Conservation (phyloP, 2,329 filamentous ascomycete genomes). For the Gnomoniopsis smithogilvyi region DNA sequence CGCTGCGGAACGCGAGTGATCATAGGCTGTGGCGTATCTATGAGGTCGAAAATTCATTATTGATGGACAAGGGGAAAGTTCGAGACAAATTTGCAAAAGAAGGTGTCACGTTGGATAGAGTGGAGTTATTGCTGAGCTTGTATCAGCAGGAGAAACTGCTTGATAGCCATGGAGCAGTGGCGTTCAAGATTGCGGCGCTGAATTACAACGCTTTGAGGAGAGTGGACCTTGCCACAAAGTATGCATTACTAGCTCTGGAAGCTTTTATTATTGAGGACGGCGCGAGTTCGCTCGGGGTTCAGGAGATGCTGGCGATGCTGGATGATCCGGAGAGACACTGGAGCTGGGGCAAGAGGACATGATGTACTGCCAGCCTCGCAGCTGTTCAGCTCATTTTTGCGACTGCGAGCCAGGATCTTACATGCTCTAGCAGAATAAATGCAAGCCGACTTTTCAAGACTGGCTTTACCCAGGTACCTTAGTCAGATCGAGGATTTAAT, state of each 20-base stretch:
- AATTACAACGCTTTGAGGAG: slow-evolving; percentile 33
- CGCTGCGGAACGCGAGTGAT: slow-evolving; percentile 27
- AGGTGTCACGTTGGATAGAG: slow-evolving; percentile 22
- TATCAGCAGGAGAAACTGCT: slow-evolving; percentile 33
- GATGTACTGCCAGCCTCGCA: too few species aligned
- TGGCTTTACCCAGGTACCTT: too few species aligned
- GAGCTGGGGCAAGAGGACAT: slow-evolving; percentile 5
- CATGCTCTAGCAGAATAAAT: too few species aligned
- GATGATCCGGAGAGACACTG: slow-evolving; percentile 23
- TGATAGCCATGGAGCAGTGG: slow-evolving; percentile 34
- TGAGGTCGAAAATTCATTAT: slow-evolving; percentile 26
- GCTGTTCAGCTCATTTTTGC: too few species aligned
- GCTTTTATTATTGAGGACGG: slow-evolving; percentile 35
- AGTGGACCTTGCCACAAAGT: slow-evolving; percentile 27
- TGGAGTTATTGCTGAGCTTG: slow-evolving; percentile 30
- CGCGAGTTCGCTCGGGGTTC: slow-evolving; percentile 26
- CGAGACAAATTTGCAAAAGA: slow-evolving; percentile 6
- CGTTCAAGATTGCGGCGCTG: slow-evolving; percentile 36
- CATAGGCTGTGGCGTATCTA: slow-evolving; percentile 27
- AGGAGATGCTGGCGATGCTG: slow-evolving; percentile 30
- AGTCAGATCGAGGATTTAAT: too few species aligned
- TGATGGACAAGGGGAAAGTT: background rate
- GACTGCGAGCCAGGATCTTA: too few species aligned
- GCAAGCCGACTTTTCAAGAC: too few species aligned
- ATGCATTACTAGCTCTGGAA: slow-evolving; percentile 31